These are phyloP conservation scores for Trametes cubensis DNA, from an alignment of 768 basidiomycete genomes.

Conservation along the genomic window DNA sequence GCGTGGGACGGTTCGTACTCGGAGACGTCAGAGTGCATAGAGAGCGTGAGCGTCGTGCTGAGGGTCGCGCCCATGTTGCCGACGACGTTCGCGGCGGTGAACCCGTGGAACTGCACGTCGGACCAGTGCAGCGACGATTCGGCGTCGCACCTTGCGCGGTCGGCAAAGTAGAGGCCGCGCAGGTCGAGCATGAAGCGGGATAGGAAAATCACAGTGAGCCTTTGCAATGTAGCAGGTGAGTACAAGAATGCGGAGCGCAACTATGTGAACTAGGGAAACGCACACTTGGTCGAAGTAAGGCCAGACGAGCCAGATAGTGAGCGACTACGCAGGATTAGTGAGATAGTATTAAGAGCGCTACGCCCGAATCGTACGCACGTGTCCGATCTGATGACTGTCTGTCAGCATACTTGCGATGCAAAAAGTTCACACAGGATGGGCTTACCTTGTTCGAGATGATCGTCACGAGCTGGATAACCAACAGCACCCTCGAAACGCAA, in stretches of 20 bases:
- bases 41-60: background rate
- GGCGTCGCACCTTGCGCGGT: background rate
- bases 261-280: background rate
- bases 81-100: conserved; percentile 3
- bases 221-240: background rate
- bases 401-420: background rate
- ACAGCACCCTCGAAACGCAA: too few relatives aligned
- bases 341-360: too few relatives aligned
- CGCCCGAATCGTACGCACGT: background rate
- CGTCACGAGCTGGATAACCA: too few relatives aligned
- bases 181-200: conserved; percentile 19
- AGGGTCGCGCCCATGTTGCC: conserved; percentile 12
- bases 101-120: conserved; percentile 11
- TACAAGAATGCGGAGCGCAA: too few relatives aligned
- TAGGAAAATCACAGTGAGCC: conserved; percentile 12
- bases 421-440: too few relatives aligned
- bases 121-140: conserved; percentile 6
- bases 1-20: background rate
- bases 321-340: background rate
- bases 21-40: background rate
- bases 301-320: conserved; percentile 18
- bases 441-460: too few relatives aligned
- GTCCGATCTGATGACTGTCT: background rate
- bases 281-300: conserved; percentile 17
- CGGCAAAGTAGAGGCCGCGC: conserved; percentile 11